Evolutionary conservation across 2,329 filamentous ascomycete genomes (phyloP).

Genomic region (Cladosporium sp.): DNA sequence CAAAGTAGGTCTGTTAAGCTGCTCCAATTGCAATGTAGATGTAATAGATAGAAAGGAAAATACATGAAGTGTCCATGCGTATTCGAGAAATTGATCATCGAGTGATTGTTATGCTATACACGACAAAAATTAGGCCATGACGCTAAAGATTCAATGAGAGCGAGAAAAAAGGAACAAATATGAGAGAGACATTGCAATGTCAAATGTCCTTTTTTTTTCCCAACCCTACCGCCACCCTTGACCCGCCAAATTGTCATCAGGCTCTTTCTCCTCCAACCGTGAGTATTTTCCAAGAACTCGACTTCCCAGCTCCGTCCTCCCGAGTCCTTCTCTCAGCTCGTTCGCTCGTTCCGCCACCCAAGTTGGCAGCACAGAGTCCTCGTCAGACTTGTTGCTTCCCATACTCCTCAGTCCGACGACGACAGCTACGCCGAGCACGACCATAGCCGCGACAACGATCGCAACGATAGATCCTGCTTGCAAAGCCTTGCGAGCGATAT

Average conservation of each 20-base stretch:
- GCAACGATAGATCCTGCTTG: background rate
- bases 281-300: constrained; percentile 19
- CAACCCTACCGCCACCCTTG: background rate
- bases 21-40: too few relatives aligned
- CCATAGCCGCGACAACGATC: constrained; percentile 10
- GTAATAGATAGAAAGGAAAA: too few relatives aligned
- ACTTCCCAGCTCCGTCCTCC: constrained; percentile 13
- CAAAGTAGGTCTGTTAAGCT: too few relatives aligned
- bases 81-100: too few relatives aligned
- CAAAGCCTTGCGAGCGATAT: background rate
- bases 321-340: background rate
- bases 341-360: background rate
- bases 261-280: constrained; percentile 18
- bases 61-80: too few relatives aligned
- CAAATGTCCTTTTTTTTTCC: background rate
- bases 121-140: background rate
- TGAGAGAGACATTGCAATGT: background rate
- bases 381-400: background rate
- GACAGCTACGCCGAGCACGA: constrained; percentile 11
- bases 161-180: background rate
- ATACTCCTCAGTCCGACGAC: constrained; percentile 1
- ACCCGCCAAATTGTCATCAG: constrained; percentile 8
- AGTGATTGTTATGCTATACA: background rate
- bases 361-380: background rate
- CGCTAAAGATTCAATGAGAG: background rate